Conservation (phyloP, 1,139 yeast genomes). For the Yamadazyma oceani region DNA sequence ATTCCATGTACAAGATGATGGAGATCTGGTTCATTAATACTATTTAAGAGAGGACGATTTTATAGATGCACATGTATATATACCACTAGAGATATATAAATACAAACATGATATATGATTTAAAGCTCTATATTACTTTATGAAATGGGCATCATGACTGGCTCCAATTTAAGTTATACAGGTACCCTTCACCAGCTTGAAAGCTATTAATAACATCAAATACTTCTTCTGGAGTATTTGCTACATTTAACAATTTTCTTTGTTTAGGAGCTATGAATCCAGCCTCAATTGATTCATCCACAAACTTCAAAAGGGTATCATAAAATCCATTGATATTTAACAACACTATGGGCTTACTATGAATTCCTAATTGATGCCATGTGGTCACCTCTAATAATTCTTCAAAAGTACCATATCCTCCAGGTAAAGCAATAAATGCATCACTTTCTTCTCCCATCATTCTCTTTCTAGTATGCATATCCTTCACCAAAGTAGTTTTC, state of each 20-base stretch:
- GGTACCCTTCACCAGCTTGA: conserved; percentile 67
- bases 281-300: conserved; percentile 52
- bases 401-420: conserved; percentile 90
- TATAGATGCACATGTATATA: neutral
- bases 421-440: conserved; percentile 88
- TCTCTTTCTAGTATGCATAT: conserved; percentile 88
- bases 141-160: too few species aligned
- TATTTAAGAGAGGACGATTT: too few species aligned
- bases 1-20: conserved; percentile 49
- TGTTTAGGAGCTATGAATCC: conserved; percentile 73
- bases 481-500: conserved; percentile 75
- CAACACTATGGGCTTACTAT: conserved; percentile 74
- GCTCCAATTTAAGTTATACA: conserved; percentile 70
- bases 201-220: conserved; percentile 60
- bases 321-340: conserved; percentile 80
- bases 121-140: conserved; percentile 1
- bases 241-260: conserved; percentile 69
- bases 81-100: conserved; percentile 1
- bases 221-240: conserved; percentile 64
- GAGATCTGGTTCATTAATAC: conserved; percentile 18
- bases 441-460: conserved; percentile 86
- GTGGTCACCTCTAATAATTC: conserved; percentile 89
- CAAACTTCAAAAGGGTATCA: conserved; percentile 64
- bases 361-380: conserved; percentile 85
- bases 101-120: neutral